Evolutionary conservation across 495 filamentous ascomycete genomes (phyloP).

Genomic region (Neurospora terricola): DNA sequence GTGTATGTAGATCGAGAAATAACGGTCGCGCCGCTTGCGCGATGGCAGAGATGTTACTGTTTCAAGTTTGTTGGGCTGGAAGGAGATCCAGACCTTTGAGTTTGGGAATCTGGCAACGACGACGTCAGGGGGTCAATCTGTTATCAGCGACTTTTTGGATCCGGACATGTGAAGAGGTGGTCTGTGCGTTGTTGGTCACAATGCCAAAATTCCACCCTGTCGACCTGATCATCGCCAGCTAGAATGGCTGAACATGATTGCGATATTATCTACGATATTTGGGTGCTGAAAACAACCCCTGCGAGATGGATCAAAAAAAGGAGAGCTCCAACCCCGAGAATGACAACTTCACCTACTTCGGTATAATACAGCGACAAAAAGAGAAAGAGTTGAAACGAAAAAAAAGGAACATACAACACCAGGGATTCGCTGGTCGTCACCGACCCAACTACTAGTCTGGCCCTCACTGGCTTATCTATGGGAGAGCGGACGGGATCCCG

Average conservation of each 20-base stretch:
- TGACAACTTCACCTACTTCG: no score
- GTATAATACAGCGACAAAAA: no score
- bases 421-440: slow-evolving; percentile 32
- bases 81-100: not conserved
- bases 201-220: not conserved
- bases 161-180: not conserved
- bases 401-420: slow-evolving; percentile 34
- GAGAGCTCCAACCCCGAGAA: no score
- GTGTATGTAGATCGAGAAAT: not conserved
- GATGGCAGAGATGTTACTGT: not conserved
- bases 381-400: no score
- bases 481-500: slow-evolving; percentile 45
- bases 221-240: not conserved
- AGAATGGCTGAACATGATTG: not conserved
- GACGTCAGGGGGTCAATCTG: not conserved
- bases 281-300: no score
- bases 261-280: no score
- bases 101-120: not conserved
- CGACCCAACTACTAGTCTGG: slow-evolving; percentile 25
- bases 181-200: not conserved
- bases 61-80: not conserved
- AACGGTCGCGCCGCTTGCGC: not conserved
- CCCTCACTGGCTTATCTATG: slow-evolving; percentile 28
- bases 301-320: no score
- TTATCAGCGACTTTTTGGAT: not conserved